Conservation (phyloP, 2,329 filamentous ascomycete genomes). For the Trichoderma koningiopsis region DNA sequence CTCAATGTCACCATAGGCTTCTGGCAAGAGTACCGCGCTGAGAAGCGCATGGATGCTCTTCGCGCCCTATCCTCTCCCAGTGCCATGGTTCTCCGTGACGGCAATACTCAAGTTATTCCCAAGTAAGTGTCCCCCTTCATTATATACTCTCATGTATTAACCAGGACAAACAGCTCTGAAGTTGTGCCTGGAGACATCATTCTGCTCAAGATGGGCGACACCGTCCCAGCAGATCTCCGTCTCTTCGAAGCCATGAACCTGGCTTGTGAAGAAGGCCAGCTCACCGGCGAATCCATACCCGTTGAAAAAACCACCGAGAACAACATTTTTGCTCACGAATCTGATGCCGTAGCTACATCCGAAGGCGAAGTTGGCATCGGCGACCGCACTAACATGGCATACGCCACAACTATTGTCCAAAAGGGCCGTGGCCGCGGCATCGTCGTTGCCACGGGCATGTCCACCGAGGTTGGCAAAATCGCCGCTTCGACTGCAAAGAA, state of each 20-base stretch:
- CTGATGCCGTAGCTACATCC: constrained; percentile 47
- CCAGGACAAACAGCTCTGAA: constrained; percentile 48
- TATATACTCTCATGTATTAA: constrained; percentile 14
- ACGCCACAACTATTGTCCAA: constrained; percentile 71
- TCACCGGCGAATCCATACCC: constrained; percentile 75
- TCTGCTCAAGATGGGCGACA: constrained; percentile 70
- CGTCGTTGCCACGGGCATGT: constrained; percentile 72
- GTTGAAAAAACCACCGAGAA: constrained; percentile 65
- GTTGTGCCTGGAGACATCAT: constrained; percentile 74
- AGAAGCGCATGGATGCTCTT: constrained; percentile 68
- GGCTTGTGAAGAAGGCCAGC: constrained; percentile 74
- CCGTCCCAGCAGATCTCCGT: constrained; percentile 72
- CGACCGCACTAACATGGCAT: constrained; percentile 74
- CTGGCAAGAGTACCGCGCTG: constrained; percentile 64
- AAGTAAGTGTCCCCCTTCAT: constrained; percentile 48
- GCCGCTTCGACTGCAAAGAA: constrained; percentile 58
- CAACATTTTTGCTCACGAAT: constrained; percentile 47
- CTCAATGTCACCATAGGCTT: constrained; percentile 72
- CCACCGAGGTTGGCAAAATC: constrained; percentile 71
- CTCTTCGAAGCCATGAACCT: constrained; percentile 76
- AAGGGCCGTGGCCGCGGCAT: constrained; percentile 74
- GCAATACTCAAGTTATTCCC: constrained; percentile 58
- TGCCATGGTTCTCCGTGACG: constrained; percentile 62
- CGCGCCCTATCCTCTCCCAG: constrained; percentile 64
- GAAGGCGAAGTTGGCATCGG: constrained; percentile 64